Evolutionary conservation across 2,329 filamentous ascomycete species (phyloP).

Genomic region (Hypoxylon sp.): DNA sequence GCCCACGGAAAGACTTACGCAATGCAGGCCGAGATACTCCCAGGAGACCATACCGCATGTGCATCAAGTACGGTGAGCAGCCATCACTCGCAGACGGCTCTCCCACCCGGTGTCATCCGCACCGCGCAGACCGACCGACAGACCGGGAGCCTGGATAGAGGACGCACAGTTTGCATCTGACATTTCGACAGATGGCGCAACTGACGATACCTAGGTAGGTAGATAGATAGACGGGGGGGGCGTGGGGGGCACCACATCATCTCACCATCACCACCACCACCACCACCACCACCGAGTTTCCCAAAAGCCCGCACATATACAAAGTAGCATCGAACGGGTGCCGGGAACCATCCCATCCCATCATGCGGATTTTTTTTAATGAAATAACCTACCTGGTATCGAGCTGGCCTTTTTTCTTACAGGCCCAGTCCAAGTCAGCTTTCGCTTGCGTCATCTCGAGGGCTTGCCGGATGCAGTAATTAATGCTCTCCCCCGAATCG

Average conservation of each 20-base stretch:
- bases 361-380: conserved; percentile 17
- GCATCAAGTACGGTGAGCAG: conserved; percentile 13
- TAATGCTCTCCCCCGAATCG: conserved; percentile 8
- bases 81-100: conserved; percentile 16
- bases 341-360: conserved; percentile 20
- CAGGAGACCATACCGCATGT: conserved; percentile 6
- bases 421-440: conserved; percentile 9
- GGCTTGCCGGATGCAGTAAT: conserved; percentile 26
- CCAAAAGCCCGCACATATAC: conserved; percentile 25
- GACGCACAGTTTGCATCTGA: too few relatives aligned
- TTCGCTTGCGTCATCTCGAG: conserved; percentile 31
- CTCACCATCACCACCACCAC: conserved; percentile 4
- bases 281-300: conserved; percentile 13
- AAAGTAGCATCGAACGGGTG: conserved; percentile 12
- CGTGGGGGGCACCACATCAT: conserved; percentile 18
- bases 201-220: too few relatives aligned
- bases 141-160: conserved; percentile 31
- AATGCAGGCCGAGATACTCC: conserved; percentile 2
- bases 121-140: conserved; percentile 18
- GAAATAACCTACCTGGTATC: neutral
- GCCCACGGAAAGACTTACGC: conserved; percentile 10
- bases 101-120: conserved; percentile 13
- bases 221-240: conserved; percentile 3
- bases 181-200: conserved; percentile 17
- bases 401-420: too few relatives aligned